Evolutionary conservation across 495 filamentous ascomycete genomes (phyloP).

Genomic region (Hyphodiscus hymeniophilus): DNA sequence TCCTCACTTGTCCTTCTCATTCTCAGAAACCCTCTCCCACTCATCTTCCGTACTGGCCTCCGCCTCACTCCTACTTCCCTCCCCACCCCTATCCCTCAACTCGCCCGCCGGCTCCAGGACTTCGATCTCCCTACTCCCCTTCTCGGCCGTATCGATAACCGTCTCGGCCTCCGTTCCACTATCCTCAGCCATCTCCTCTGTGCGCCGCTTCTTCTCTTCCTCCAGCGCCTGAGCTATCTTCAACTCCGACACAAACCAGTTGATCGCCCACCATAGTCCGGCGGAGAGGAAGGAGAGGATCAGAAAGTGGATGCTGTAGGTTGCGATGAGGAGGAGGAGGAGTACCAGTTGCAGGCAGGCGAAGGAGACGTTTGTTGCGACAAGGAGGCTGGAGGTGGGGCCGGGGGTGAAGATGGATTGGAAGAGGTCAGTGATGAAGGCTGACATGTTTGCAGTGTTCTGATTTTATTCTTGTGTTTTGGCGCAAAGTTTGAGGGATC

Average conservation of each 20-base stretch:
- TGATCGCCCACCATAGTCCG: constrained; percentile 85
- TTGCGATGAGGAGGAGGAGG: constrained; percentile 65
- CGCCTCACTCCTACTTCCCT: constrained; percentile 25
- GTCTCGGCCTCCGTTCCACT: constrained; percentile 45
- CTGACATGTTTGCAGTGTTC: constrained; percentile 49
- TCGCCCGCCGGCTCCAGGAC: constrained; percentile 8
- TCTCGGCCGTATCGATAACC: constrained; percentile 8
- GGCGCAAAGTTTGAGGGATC: neutral
- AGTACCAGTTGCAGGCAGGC: constrained; percentile 75
- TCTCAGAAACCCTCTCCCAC: constrained; percentile 52
- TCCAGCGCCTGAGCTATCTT: constrained; percentile 53
- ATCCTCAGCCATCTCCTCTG: constrained; percentile 19
- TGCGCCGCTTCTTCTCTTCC: constrained; percentile 44
- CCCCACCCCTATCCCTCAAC: constrained; percentile 10
- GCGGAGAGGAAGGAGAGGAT: constrained; percentile 68
- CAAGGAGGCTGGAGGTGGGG: constrained; percentile 71
- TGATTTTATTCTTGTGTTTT: neutral
- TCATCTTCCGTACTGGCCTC: constrained; percentile 49
- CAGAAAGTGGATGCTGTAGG: constrained; percentile 81
- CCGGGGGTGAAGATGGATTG: constrained; percentile 53
- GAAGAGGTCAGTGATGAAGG: constrained; percentile 78
- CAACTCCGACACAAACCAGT: constrained; percentile 91
- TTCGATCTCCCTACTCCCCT: constrained; percentile 19
- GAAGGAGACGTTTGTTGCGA: constrained; percentile 88
- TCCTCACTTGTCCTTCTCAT: constrained; percentile 41